Evolutionary conservation across 352 stramenopile genomes (phyloP), one percentile per base, ranked within the genome.

Genomic region (Saprolegnia diclina): DNA sequence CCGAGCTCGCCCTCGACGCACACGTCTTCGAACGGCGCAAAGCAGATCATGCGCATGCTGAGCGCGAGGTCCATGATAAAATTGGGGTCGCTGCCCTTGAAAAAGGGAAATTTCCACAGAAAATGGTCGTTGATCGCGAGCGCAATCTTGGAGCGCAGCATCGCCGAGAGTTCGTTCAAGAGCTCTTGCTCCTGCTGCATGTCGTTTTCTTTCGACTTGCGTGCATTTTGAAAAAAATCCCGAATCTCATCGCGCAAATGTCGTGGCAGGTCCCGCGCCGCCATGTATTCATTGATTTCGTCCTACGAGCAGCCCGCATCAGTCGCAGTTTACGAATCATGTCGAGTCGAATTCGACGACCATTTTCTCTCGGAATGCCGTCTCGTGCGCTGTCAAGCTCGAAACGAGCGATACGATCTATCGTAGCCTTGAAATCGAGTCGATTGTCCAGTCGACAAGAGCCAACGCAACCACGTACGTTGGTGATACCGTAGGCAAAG

Each of bases 261-360:
- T 18, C 81, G 72, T 5, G 83, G 83, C 40, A 91, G 56, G 63
- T 91, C 81, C 10, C 81, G 77, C n/a, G 83, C 83, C 42, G 63
- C 77, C 83, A 91, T 90, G 65, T 91, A 91, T 62, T 91, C 83
- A 57, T 91, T 91, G 50, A 91, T 74, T 67, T 90, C 81, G 63
- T 91, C 83, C 61, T 67, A 56, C 38, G 42, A 24, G 13, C 42
- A n/a, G 7, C 7, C 52, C 7, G 7, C 16, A 57, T 52, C 21
- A 29, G 52, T 57, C 32, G 22, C 52, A 57, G 52, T 57, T 57
- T n/a, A n/a, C n/a, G n/a, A n/a, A n/a, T n/a, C n/a, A n/a, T n/a
- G n/a, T n/a, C n/a, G n/a, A n/a, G n/a, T n/a, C n/a, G n/a, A n/a
- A n/a, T n/a, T n/a, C n/a, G n/a, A n/a, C n/a, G n/a, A n/a, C 61